phyloP scores from a whole-genome alignment of 768 basidiomycete genomes.

The Russula sp. region DNA sequence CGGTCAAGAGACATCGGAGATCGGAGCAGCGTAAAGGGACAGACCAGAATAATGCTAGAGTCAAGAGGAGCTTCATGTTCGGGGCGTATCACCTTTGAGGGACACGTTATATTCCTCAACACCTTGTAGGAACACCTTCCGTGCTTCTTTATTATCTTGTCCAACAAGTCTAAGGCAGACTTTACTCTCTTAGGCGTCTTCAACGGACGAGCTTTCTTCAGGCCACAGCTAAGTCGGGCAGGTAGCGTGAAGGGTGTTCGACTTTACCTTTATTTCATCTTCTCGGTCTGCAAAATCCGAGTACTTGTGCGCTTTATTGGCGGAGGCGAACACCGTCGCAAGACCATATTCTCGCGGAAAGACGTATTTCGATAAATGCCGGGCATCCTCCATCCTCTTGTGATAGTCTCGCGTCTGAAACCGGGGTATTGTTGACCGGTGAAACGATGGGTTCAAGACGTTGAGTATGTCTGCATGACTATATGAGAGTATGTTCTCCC shows the following conservation, averaged over 20 bases:
- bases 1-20: neutral
- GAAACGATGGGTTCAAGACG: slow-evolving; percentile 47
- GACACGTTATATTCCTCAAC: slow-evolving; percentile 64
- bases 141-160: slow-evolving; percentile 65
- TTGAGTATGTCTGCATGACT: slow-evolving; percentile 60
- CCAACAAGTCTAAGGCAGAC: slow-evolving; percentile 49
- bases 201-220: slow-evolving; percentile 41
- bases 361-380: slow-evolving; percentile 75
- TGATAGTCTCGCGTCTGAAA: slow-evolving; percentile 43
- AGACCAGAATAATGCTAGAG: slow-evolving; percentile 61
- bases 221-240: slow-evolving; percentile 30
- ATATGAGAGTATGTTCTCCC: neutral
- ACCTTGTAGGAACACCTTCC: slow-evolving; percentile 65
- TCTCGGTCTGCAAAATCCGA: slow-evolving; percentile 62
- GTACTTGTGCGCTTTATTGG: slow-evolving; percentile 37
- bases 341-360: slow-evolving; percentile 80
- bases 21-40: slow-evolving; percentile 10
- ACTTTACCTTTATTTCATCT: slow-evolving; percentile 60
- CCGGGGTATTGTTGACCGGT: slow-evolving; percentile 34
- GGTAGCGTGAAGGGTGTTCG: neutral
- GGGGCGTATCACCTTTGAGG: slow-evolving; percentile 60
- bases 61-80: slow-evolving; percentile 49
- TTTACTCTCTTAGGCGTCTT: slow-evolving; percentile 78
- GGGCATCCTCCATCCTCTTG: slow-evolving; percentile 48
- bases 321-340: slow-evolving; percentile 50